These are phyloP conservation scores for Apiospora koreana DNA, from an alignment of 2,329 filamentous ascomycete species.

Conservation along the genomic window DNA sequence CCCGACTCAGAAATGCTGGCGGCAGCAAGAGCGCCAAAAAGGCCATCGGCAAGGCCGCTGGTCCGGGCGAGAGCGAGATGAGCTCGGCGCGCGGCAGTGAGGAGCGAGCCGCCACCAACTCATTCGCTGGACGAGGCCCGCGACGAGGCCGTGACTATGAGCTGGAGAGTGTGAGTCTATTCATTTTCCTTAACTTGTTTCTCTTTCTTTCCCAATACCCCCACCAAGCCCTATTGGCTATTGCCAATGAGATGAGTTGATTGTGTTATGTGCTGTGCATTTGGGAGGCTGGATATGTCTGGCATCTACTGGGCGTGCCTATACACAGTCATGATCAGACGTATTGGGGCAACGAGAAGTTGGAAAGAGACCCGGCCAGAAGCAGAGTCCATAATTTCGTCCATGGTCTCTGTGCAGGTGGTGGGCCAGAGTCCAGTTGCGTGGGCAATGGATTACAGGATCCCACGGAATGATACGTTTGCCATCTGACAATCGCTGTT, in stretches of 20 bases:
- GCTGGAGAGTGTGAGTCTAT: constrained; percentile 70
- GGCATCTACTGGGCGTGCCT: not conserved
- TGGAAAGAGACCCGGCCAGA: not conserved
- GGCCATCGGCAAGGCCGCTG: constrained; percentile 44
- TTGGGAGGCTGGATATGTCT: not conserved
- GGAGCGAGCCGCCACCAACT: constrained; percentile 66
- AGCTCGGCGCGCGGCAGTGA: constrained; percentile 74
- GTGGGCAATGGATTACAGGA: not conserved
- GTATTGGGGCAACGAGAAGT: not conserved
- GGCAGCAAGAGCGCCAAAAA: constrained; percentile 48
- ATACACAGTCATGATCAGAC: not conserved
- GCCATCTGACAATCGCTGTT: not conserved
- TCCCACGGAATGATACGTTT: not conserved
- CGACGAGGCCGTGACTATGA: constrained; percentile 79
- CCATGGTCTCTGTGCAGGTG: not conserved
- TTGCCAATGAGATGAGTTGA: not conserved
- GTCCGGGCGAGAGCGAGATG: constrained; percentile 54
- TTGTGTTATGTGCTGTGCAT: not conserved
- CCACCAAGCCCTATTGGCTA: not conserved
- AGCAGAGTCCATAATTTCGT: not conserved
- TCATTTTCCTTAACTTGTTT: constrained; percentile 19
- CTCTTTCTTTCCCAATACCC: not conserved
- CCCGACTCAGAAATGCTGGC: constrained; percentile 26
- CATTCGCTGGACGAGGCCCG: constrained; percentile 65
- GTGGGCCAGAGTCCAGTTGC: not conserved